Base-by-base conservation (phyloP, 305 asterid genomes). In the Stenogyne calaminthoides region DNA sequence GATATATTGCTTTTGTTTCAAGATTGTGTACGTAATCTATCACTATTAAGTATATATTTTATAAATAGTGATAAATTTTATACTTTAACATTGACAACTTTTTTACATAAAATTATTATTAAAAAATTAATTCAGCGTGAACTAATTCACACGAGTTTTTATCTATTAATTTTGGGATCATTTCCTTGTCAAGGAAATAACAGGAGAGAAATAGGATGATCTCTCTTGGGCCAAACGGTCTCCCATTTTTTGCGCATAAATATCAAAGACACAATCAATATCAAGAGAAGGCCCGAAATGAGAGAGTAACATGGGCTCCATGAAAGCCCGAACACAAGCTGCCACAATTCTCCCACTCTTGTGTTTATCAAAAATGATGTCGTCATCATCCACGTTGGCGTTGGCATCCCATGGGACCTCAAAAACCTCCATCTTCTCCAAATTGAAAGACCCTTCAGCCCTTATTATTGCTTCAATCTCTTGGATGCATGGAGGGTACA, bases 361-460 rank as follows among this genome's bases (percentile, higher is more conserved):
- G 25, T 52, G 1, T 22, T 63, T 52, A 14, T 69, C 71, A 5
- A 25, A 37, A 14, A 12, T 5, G 64, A 34, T 6, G 7, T 34
- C 47, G 5, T 39, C 60, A 10, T 40, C 64, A 16, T 64, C 67
- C 3, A 5, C 63, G 22, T 67, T n/a, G 52, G 83, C 63, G 22
- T 67, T n/a, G 52, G 83, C 63, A 20, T 76, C 81, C 82, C 76
- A 73, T 3, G 70, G 73, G 9, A 76, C 72, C 39, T 9, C 56
- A 59, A 51, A 32, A 42, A 4, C 51, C 52, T 77, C 74, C 29
- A 54, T 15, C 59, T 47, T 27, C 9, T 74, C 67, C 51, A 84
- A 12, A 34, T 44, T 16, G 74, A 84, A 84, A 16, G 79, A 82
- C 27, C 82, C 87, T 69, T 82, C 85, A 0, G 64, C n/a, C 25